A percentile compares a stretch with the other conserved stretches of the same genome.
These are phyloP conservation scores for Phytophthora pluvialis DNA, from an alignment of 352 stramenopile genomes.

Conservation along the genomic window DNA sequence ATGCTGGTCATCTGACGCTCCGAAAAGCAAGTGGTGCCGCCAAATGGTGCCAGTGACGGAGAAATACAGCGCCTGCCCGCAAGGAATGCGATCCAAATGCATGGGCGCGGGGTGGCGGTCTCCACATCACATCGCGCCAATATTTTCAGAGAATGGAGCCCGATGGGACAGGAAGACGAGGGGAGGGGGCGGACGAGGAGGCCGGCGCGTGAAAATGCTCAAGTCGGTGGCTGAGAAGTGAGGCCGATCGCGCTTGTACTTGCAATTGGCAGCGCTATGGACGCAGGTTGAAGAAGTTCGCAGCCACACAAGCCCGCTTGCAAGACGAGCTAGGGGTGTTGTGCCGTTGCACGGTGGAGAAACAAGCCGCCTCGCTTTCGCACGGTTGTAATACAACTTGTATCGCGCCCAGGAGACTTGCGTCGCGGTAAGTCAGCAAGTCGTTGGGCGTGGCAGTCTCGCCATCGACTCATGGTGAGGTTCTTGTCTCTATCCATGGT, in stretches of 20 bases:
- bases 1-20: constrained; percentile 11
- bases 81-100: constrained; percentile 20
- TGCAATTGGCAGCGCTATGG: constrained; percentile 3
- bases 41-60: constrained; percentile 10
- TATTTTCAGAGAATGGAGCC: constrained; percentile 14
- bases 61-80: constrained; percentile 7
- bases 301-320: neutral
- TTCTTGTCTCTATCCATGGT: neutral
- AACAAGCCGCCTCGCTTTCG: constrained; percentile 23
- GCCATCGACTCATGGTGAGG: constrained; percentile 1
- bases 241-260: neutral
- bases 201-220: neutral
- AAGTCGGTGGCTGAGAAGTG: constrained; percentile 2
- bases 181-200: constrained; percentile 13
- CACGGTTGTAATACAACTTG: constrained; percentile 8
- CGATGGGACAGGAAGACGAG: constrained; percentile 12
- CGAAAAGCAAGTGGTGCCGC: constrained; percentile 17
- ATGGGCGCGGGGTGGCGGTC: constrained; percentile 1
- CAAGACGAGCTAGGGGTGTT: neutral
- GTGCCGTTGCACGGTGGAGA: constrained; percentile 10
- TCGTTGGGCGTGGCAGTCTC: neutral
- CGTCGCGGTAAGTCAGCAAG: neutral
- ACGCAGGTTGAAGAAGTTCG: constrained; percentile 19
- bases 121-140: constrained; percentile 26
- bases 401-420: constrained; percentile 1